Evolutionary conservation across 1,284 basidiomycete species (phyloP), one percentile per base, ranked within the genome.

Genomic region (Farysia itapuensis): DNA sequence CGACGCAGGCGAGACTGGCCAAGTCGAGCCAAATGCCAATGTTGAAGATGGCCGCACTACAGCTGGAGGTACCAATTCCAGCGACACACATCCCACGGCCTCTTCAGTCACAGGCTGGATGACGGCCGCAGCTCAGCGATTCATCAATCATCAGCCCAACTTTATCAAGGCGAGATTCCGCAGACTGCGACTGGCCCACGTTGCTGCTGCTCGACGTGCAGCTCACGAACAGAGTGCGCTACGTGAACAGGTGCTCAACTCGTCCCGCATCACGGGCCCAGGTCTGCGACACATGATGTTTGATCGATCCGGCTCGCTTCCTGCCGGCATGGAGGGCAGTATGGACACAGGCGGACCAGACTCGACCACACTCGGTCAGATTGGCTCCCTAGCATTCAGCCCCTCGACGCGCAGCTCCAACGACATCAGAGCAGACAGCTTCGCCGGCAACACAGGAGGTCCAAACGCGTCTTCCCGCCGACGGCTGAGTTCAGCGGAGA

Each of bases 271-370:
- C 11, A 29, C 26, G 25, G 66, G 57, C 5, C 64, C 66, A 5
- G 67, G 67, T 16, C 39, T 70, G 30, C 40, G 68, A 23, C 43
- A 57, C 32, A 69, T 70, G 66, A 69, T 70, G 68, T 58, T 66
- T 12, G 59, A 67, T 14, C 50, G 49, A 19, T 42, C 59, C 0
- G 39, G 30, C 36, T 63, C 53, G n/a, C 22, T 49, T 3, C 43
- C 43, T 2, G 39, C 45, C 2, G 51, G 45, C 20, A 53, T 48
- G 41, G 48, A 57, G 24, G 43, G 47, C 40, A 47, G 20, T 3
- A 7, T 18, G 15, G 43, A 50, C 18, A 34, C 47, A 20, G 38
- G 32, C 11, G 46, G 49, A 34, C 50, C 56, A 12, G 56, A 59
- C 33, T 58, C 54, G 1, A 33, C 56, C 14, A 44, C 38, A 16